Evolutionary conservation across 2,329 filamentous ascomycete species (phyloP).

Genomic region (Fusarium chaquense): DNA sequence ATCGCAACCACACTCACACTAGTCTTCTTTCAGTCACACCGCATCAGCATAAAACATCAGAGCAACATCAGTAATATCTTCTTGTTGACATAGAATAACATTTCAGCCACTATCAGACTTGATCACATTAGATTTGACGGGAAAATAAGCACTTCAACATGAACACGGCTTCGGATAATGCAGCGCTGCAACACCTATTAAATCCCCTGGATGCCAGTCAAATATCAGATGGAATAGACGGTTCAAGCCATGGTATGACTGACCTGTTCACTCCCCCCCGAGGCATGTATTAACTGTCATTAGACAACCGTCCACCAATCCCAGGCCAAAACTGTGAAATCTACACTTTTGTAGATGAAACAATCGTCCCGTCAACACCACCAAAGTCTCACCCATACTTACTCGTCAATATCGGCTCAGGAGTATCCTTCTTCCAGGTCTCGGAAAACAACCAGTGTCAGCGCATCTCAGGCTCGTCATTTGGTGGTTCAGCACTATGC

Average conservation of each 20-base stretch:
- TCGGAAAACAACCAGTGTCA: conserved; percentile 86
- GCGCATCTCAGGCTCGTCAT: conserved; percentile 92
- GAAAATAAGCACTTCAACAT: not conserved
- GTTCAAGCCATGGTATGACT: conserved; percentile 22
- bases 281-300: rapidly evolving
- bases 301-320: conserved; percentile 21
- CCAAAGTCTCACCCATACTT: conserved; percentile 93
- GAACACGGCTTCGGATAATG: not conserved
- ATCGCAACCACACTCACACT: conserved; percentile 11
- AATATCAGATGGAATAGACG: conserved; percentile 20
- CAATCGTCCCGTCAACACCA: conserved; percentile 88
- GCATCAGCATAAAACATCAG: conserved; percentile 15
- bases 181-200: not conserved
- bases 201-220: not conserved
- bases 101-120: not conserved
- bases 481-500: conserved; percentile 96
- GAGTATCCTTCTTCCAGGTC: conserved; percentile 97
- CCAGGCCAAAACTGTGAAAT: conserved; percentile 72
- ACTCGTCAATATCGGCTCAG: conserved; percentile 96
- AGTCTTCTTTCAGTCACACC: conserved; percentile 25
- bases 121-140: rapidly evolving
- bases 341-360: conserved; percentile 91
- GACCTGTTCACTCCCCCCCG: rapidly evolving
- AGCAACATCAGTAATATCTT: not conserved
- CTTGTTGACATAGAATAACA: not conserved